Conservation (phyloP, 805 yeast genomes). For the Alloascoidea hylecoeti region DNA sequence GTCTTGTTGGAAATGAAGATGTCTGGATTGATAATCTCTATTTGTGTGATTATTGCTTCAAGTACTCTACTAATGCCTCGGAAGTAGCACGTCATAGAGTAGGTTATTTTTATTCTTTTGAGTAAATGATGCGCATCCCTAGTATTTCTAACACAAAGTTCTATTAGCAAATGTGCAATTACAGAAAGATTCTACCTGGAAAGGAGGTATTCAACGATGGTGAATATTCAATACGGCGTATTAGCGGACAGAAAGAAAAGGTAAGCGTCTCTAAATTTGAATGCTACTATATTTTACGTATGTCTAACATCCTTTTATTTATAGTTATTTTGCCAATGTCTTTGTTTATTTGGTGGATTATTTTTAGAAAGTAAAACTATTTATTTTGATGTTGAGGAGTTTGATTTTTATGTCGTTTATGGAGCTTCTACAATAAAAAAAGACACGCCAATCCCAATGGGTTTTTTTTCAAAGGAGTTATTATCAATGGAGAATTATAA, state of each 20-base stretch:
- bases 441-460: constrained; percentile 46
- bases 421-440: constrained; percentile 19
- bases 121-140: too few species aligned
- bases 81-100: constrained; percentile 36
- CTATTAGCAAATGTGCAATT: constrained; percentile 22
- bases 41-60: constrained; percentile 78
- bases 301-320: constrained; percentile 3
- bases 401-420: constrained; percentile 67
- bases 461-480: constrained; percentile 83
- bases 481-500: constrained; percentile 68
- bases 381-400: constrained; percentile 63
- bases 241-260: constrained; percentile 48
- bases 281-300: too few species aligned
- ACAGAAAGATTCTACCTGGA: constrained; percentile 40
- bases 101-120: too few species aligned
- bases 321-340: constrained; percentile 60
- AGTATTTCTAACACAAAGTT: too few species aligned
- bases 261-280: constrained; percentile 4
- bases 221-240: constrained; percentile 40
- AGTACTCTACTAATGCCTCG: constrained; percentile 40
- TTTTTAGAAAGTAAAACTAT: constrained; percentile 85
- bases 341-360: constrained; percentile 75
- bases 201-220: constrained; percentile 51
- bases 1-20: constrained; percentile 7
- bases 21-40: constrained; percentile 49